Evolutionary conservation across 2,329 filamentous ascomycete species (phyloP), one percentile per base, ranked within the genome.

Genomic region (Ophiostoma populinum): DNA sequence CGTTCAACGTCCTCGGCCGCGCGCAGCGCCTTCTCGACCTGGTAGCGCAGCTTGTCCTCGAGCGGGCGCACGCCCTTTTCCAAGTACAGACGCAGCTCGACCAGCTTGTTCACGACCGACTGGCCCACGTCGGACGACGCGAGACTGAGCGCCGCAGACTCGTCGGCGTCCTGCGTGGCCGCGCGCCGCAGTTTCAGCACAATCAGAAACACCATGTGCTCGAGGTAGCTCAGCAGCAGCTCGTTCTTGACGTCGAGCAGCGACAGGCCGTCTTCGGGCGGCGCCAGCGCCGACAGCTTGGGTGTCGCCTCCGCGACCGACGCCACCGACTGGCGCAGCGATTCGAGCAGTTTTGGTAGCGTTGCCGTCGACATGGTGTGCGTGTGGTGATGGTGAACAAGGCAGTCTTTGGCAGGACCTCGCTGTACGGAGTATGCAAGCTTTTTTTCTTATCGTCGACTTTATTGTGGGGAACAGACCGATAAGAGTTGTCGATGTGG

Each of bases 161-260:
- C 12, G 22, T 8, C 3, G 4, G 22, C 30, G 18, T 18, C 20
- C 1, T 20, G n/a, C 7, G 20, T 3, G 17, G 18, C 16, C 47
- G 55, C 41, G 50, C 74, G 72, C 39, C 81, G 73, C 15, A 95
- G 56, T 49, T 92, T 87, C 24, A 92, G 57, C 2, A 93, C 61
- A 29, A 92, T 78, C 26, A 93, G 61, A 46, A 92, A 92, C 29
- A 90, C 81, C 4, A 95, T 71, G 49, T 93, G 92, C 49, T 98
- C 87, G 0, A 98, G 65, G 56, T 98, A 98, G 4, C 87, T 87
- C 25, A 98, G 74, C 13, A 98, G 74, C n/a, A 98, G 67, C 52
- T 98, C 90, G 57, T 92, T 95, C 61, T 98, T 98, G 44, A 82
- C 75, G 51, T 95, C 85, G 49, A 98, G 75, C 1, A 98, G 72